Conservation (phyloP, 768 basidiomycete species). For the Boletus rex-veris region DNA sequence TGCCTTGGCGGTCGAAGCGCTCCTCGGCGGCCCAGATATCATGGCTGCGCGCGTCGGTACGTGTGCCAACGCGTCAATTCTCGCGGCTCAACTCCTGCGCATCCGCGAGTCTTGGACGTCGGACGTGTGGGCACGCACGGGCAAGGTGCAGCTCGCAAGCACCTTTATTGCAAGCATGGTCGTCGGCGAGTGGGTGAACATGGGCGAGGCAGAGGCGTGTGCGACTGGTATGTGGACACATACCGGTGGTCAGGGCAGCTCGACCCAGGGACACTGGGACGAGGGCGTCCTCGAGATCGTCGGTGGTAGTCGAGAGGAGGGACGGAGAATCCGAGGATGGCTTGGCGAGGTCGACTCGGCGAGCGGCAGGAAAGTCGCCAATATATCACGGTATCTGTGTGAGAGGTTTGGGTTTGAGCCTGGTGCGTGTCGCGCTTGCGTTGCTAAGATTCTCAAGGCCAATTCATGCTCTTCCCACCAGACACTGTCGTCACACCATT, state of each 20-base stretch:
- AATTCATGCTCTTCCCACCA: conserved; percentile 19
- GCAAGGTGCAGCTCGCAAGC: conserved; percentile 73
- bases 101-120: conserved; percentile 75
- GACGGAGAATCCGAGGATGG: conserved; percentile 68
- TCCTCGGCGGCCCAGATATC: conserved; percentile 72
- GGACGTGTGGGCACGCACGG: conserved; percentile 77
- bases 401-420: conserved; percentile 81
- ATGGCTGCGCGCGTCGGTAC: conserved; percentile 77
- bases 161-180: conserved; percentile 71
- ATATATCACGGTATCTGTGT: conserved; percentile 68
- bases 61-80: conserved; percentile 63
- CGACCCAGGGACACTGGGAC: conserved; percentile 65
- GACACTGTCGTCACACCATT: conserved; percentile 75
- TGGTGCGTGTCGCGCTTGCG: conserved; percentile 38
- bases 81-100: conserved; percentile 72
- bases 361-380: conserved; percentile 61
- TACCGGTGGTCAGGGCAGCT: conserved; percentile 21
- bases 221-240: conserved; percentile 79
- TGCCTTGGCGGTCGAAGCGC: conserved; percentile 68
- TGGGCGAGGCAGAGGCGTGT: conserved; percentile 75
- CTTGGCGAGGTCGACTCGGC: conserved; percentile 77
- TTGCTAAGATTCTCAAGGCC: no score
- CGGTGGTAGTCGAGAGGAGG: conserved; percentile 72
- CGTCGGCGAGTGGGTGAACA: conserved; percentile 65
- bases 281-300: conserved; percentile 75